Percentiles rank a stretch among this genome's conserved stretches.
phyloP scores from a whole-genome alignment of 1,139 yeast species.

The Geotrichum aggregatum region DNA sequence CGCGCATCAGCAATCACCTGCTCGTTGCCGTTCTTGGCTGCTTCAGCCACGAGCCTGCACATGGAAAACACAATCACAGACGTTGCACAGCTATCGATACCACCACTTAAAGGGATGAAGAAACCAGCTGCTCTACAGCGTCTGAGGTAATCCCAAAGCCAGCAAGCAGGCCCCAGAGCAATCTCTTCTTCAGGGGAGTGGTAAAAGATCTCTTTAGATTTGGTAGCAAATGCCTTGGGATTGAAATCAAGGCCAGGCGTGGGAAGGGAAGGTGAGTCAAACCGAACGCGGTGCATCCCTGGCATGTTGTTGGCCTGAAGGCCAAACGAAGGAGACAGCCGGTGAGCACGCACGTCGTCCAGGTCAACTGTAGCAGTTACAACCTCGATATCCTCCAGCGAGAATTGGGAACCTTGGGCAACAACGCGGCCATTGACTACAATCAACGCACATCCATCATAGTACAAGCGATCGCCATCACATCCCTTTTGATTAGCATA shows the following conservation, averaged over 20 bases:
- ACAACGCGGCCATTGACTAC: conserved; percentile 86
- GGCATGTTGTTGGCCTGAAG: conserved; percentile 56
- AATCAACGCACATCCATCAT: conserved; percentile 94
- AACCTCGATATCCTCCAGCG: conserved; percentile 87
- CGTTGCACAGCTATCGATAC: conserved; percentile 96
- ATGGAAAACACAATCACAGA: conserved; percentile 90
- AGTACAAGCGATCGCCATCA: conserved; percentile 94
- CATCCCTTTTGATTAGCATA: conserved; percentile 96
- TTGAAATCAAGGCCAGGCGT: conserved; percentile 48
- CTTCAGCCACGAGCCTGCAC: conserved; percentile 78
- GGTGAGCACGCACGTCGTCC: conserved; percentile 81
- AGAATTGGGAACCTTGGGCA: conserved; percentile 90
- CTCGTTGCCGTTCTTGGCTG: conserved; percentile 58
- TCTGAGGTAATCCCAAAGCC: conserved; percentile 97
- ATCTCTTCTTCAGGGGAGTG: conserved; percentile 92
- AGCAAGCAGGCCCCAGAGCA: conserved; percentile 96
- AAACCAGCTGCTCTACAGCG: conserved; percentile 87
- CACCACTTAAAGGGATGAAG: conserved; percentile 92
- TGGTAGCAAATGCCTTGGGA: conserved; percentile 60
- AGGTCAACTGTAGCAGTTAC: conserved; percentile 88
- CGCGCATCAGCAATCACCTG: conserved; percentile 76
- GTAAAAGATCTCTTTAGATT: conserved; percentile 48
- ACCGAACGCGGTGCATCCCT: conserved; percentile 59
- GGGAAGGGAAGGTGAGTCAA: conserved; percentile 26
- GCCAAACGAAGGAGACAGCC: conserved; percentile 71